Evolutionary conservation across 352 stramenopile species (phyloP), one percentile per base, ranked within the genome.

Genomic region (Salisapilia sapeloensis): DNA sequence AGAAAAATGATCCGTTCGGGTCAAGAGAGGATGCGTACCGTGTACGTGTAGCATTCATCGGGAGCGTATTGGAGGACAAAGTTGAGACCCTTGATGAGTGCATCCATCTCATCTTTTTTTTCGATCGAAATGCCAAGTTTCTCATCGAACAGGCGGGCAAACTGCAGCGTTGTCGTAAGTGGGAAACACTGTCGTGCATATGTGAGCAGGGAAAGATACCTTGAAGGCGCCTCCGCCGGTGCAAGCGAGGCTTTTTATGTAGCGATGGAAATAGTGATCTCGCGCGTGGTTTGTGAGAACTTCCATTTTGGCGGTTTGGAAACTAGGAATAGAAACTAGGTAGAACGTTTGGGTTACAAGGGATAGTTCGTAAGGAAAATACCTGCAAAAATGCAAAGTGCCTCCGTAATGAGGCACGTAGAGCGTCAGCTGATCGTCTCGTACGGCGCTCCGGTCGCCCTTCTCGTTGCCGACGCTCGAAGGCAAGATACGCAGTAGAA

Each of bases 171-270:
- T n/a, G n/a, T n/a, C n/a, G n/a, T n/a, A n/a, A n/a, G n/a, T 29
- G n/a, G 24, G n/a, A n/a, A n/a, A n/a, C n/a, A n/a, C n/a, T n/a
- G n/a, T n/a, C n/a, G n/a, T n/a, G 16, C 40, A 13, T 20, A 40
- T 7, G 4, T 33, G 13, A 26, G 2, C 6, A 37, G 25, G 10
- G 9, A 27, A 21, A 35, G 48, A 32, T 18, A 72, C 64, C 53
- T 99, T 99, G 55, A 94, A 96, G n/a, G 92, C 91, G 24, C 94
- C 94, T 22, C 94, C 94, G 20, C 90, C 90, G 2, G 92, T 97
- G 43, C 72, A 90, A 23, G 66, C 53, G 37, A 94, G 77, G 21
- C 56, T 79, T 40, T 78, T 80, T 38, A 96, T 95, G 48, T 92
- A 85, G 26, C 87, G 62, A 38, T 96, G 77, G 45, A 97, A 82